Conservation (phyloP, 805 yeast species). For the Ogataea pini region DNA sequence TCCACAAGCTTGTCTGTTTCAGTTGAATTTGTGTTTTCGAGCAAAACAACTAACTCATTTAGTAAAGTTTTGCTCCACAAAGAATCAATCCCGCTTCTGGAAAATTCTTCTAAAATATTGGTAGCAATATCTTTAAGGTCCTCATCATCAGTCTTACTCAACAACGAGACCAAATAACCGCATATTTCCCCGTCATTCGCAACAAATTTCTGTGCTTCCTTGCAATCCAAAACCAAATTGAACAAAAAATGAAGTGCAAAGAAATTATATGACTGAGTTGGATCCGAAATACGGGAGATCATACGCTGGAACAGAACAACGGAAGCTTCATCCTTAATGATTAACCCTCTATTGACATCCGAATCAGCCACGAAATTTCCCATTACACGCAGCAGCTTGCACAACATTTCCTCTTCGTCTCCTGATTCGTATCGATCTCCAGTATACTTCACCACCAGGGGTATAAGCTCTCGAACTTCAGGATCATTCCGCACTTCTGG, state of each 20-base stretch:
- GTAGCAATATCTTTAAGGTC: conserved; percentile 4
- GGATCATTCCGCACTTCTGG: neutral
- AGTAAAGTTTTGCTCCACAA: neutral
- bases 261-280: neutral
- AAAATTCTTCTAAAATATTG: conserved; percentile 16
- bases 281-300: conserved; percentile 1
- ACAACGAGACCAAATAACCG: neutral
- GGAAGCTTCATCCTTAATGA: neutral
- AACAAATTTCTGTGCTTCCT: conserved; percentile 3
- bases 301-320: conserved; percentile 3
- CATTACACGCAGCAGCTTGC: conserved; percentile 9
- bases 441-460: conserved; percentile 4
- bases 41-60: neutral
- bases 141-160: conserved; percentile 4
- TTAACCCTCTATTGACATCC: conserved; percentile 10
- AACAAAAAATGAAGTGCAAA: conserved; percentile 18
- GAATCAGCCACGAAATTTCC: conserved; percentile 23
- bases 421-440: neutral
- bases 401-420: conserved; percentile 5
- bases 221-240: conserved; percentile 15
- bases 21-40: too few species aligned
- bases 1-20: neutral
- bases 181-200: neutral
- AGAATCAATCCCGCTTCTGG: neutral
- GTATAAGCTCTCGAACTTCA: conserved; percentile 3